Evolutionary conservation across 73 alveolate species (phyloP).

Genomic region (Diophrys appendiculata): DNA sequence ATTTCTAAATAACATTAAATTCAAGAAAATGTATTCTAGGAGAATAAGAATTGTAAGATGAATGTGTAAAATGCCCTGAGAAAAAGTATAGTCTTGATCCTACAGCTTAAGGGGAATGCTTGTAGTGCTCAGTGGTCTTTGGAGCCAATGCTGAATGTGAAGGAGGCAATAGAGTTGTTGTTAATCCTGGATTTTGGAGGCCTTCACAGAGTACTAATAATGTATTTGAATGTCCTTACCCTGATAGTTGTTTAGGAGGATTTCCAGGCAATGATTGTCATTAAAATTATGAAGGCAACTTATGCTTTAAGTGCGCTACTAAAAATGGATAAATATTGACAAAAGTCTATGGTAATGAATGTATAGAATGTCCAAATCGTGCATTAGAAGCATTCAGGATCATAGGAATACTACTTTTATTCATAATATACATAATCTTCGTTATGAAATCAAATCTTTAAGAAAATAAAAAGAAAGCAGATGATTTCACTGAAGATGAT

Average conservation of each 20-base stretch:
- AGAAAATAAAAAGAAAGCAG: too few relatives aligned
- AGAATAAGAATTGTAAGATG: neutral
- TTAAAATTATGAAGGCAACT: neutral
- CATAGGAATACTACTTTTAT: too few relatives aligned
- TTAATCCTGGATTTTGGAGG: slow-evolving; percentile 51
- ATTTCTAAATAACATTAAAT: too few relatives aligned
- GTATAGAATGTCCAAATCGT: too few relatives aligned
- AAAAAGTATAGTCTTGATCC: neutral
- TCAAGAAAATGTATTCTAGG: neutral
- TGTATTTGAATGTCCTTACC: neutral
- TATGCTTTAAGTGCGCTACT: neutral
- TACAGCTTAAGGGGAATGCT: neutral
- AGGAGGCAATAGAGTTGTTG: slow-evolving; percentile 32
- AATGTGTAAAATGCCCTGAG: neutral
- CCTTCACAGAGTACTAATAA: neutral
- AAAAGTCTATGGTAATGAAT: too few relatives aligned
- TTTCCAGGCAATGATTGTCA: neutral
- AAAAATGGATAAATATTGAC: too few relatives aligned
- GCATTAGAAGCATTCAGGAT: too few relatives aligned
- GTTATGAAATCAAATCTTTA: too few relatives aligned
- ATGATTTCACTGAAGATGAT: too few relatives aligned
- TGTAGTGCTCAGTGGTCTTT: slow-evolving; percentile 28
- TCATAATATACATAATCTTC: too few relatives aligned
- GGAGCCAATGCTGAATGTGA: slow-evolving; percentile 27
- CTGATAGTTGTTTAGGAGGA: too few relatives aligned